Evolutionary conservation across 2,329 filamentous ascomycete species (phyloP).

Genomic region (Cladorrhinum sp.): DNA sequence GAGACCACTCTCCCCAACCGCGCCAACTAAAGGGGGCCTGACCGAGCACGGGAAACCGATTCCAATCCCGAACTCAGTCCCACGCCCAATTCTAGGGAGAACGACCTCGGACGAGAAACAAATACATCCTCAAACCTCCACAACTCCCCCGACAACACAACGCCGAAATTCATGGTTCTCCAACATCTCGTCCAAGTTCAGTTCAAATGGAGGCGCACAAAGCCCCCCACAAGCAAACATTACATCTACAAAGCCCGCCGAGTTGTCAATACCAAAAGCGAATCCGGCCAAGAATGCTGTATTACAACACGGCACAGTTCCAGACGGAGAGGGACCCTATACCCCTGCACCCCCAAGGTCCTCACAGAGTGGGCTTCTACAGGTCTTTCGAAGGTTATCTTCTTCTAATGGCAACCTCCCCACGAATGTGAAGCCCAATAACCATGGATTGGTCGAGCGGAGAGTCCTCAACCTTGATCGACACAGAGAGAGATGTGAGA

Average conservation of each 20-base stretch:
- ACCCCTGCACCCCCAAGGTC: constrained; percentile 71
- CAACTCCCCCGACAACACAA: constrained; percentile 38
- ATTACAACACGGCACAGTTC: constrained; percentile 53
- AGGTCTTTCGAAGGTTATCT: constrained; percentile 78
- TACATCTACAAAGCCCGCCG: constrained; percentile 38
- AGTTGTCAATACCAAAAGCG: constrained; percentile 48
- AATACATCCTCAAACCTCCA: constrained; percentile 22
- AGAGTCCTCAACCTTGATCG: constrained; percentile 81
- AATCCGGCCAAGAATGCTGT: constrained; percentile 56
- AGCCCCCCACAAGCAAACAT: constrained; percentile 35
- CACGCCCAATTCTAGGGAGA: constrained; percentile 33
- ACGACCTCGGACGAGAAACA: constrained; percentile 33
- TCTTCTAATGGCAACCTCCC: constrained; percentile 55
- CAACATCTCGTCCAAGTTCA: constrained; percentile 90
- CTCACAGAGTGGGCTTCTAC: constrained; percentile 66
- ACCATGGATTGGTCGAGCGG: constrained; percentile 73
- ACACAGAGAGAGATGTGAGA: constrained; percentile 72
- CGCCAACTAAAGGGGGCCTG: constrained; percentile 13
- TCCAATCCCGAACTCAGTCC: constrained; percentile 1
- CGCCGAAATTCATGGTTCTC: constrained; percentile 87
- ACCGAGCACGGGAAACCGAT: constrained; percentile 7
- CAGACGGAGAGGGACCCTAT: constrained; percentile 63
- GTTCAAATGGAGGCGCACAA: constrained; percentile 49
- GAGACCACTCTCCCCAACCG: constrained; percentile 3
- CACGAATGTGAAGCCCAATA: constrained; percentile 46